Evolutionary conservation across 306 rosid species (phyloP), one percentile per base, ranked within the genome.

Genomic region (Citrullus mucosospermus): DNA sequence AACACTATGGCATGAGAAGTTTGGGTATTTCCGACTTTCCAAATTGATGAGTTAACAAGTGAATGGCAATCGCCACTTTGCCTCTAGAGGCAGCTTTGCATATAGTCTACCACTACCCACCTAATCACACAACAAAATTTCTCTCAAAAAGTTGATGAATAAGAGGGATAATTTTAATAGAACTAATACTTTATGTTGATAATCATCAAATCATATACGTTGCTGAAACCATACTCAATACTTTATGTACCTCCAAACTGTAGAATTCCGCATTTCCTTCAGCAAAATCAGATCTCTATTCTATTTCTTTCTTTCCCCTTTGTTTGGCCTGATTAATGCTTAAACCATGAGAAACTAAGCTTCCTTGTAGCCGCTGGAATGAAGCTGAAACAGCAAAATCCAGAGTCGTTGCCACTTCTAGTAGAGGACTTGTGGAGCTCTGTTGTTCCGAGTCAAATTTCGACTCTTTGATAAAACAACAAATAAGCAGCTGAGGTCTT

Each of bases 401-500:
- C 34, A 12, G 75, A 43, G 34, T n/a, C 32, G 25, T 69, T 18
- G 55, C 54, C 55, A 41, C 11, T 69, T 69, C 55, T 51, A 43
- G 14, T 14, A 36, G 39, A 57, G 28, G 46, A 32, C 44, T 9
- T 54, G 13, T 16, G 15, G 46, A 30, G 62, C 44, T 30, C 30
- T 16, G 44, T 50, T 7, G 39, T 73, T 73, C 28, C 30, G 30
- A 51, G 61, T 73, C 41, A 73, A 16, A 15, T 81, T 83, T 76
- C 85, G 55, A 88, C 96, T 85, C 99, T 96, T 80, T 85, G 90
- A 84, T 96, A 96, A 86, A 96, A 96, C 53, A 96, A 69, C 82
- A 96, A 92, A 76, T 96, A 96, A 4, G 99, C 99, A 74, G 97
- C 96, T 5, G 97, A 83, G 80, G 98, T 92, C 79, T 80, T 90